Conservation (phyloP, 176 grass and related monocot species). For the Themeda triandra region DNA sequence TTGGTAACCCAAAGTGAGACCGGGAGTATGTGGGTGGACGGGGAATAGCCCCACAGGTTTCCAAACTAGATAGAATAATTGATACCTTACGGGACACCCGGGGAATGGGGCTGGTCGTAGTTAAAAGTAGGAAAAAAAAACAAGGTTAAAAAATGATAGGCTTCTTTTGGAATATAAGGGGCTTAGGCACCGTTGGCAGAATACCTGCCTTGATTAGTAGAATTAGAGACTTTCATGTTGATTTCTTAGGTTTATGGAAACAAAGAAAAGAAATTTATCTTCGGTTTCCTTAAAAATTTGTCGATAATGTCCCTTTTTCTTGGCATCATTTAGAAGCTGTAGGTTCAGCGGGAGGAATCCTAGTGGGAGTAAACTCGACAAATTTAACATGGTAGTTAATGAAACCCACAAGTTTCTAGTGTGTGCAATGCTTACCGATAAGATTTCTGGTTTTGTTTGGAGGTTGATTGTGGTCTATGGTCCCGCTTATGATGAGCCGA, state of each 20-base stretch:
- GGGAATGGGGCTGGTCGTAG: too few species aligned
- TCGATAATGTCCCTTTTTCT: not conserved
- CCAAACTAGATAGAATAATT: too few species aligned
- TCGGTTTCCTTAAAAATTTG: not conserved
- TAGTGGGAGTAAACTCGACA: not conserved
- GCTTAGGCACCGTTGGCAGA: not conserved
- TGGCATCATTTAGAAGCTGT: not conserved
- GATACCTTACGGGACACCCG: too few species aligned
- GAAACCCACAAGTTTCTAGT: fast-evolving
- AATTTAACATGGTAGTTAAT: fast-evolving
- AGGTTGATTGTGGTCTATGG: not conserved
- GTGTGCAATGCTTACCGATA: not conserved
- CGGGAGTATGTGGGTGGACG: too few species aligned
- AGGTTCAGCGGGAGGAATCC: not conserved
- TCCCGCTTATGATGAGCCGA: not conserved
- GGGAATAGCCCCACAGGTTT: too few species aligned
- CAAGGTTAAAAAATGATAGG: too few species aligned
- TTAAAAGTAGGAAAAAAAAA: too few species aligned
- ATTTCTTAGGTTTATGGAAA: not conserved
- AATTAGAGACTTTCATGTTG: not conserved
- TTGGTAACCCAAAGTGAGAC: too few species aligned
- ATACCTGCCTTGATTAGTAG: not conserved
- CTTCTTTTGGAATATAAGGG: not conserved
- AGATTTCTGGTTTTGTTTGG: not conserved
- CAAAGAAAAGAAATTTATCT: not conserved